Conservation (phyloP, 331 rosid genomes). For the Telfairia occidentalis region DNA sequence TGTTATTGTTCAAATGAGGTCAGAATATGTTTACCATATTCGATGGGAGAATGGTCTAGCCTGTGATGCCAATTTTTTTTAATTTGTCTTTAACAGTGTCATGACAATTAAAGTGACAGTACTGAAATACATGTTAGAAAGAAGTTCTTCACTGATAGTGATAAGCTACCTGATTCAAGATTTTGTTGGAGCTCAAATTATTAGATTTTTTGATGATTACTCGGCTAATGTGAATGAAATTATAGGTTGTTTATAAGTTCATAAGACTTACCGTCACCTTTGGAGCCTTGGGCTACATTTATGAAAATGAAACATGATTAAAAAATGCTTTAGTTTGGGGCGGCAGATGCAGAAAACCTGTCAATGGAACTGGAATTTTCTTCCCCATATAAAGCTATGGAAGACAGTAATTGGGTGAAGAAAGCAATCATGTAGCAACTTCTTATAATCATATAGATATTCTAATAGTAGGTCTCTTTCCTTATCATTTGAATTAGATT, state of each 20-base stretch:
- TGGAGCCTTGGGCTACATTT: neutral
- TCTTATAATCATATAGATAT: neutral
- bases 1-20: neutral
- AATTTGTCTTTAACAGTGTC: neutral
- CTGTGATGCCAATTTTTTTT: neutral
- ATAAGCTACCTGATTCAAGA: neutral
- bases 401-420: neutral
- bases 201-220: neutral
- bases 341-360: neutral
- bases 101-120: neutral
- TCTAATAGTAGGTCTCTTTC: neutral
- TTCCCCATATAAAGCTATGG: neutral
- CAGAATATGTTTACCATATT: neutral
- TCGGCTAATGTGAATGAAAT: neutral
- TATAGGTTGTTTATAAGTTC: neutral
- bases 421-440: neutral
- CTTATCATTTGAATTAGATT: neutral
- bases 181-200: slow-evolving; percentile 3
- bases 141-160: neutral
- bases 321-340: neutral
- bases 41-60: neutral
- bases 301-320: neutral
- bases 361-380: neutral
- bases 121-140: neutral
- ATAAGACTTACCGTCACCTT: neutral